Evolutionary conservation across 345 rosid genomes (phyloP).

Genomic region (Rhodomyrtus tomentosa): DNA sequence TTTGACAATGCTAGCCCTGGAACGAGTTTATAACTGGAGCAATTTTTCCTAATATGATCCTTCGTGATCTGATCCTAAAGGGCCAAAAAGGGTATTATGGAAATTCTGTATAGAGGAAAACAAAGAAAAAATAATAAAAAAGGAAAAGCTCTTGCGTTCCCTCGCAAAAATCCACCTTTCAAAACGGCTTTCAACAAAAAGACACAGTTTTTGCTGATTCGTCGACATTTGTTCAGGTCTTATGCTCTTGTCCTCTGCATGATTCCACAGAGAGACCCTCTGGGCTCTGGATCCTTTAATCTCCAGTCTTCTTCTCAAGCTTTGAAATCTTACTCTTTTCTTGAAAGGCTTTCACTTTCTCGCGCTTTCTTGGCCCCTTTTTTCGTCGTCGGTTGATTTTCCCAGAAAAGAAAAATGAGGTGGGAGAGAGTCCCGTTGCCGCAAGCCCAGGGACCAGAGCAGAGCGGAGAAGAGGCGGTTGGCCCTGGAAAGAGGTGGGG

Average conservation of each 20-base stretch:
- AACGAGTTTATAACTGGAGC: not conserved
- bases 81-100: not conserved
- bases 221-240: not conserved
- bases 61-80: no score
- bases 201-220: not conserved
- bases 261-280: not conserved
- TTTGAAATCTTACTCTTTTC: not conserved
- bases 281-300: no score
- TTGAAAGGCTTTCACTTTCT: not conserved
- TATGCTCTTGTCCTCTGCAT: not conserved
- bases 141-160: not conserved
- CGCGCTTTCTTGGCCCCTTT: not conserved
- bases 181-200: not conserved
- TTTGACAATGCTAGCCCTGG: not conserved
- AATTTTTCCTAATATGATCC: not conserved
- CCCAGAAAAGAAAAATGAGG: slow-evolving; percentile 27
- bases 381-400: not conserved
- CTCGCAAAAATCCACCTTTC: not conserved
- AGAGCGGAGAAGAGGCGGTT: slow-evolving; percentile 1
- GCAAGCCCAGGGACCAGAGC: slow-evolving; percentile 18
- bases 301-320: not conserved
- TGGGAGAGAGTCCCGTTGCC: slow-evolving; percentile 48
- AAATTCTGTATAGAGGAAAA: not conserved
- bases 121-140: no score
- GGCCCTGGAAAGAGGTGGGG: slow-evolving; percentile 97